Evolutionary conservation across 2,329 filamentous ascomycete genomes (phyloP), one percentile per base, ranked within the genome.

Genomic region (Pseudogymnoascus sp.): DNA sequence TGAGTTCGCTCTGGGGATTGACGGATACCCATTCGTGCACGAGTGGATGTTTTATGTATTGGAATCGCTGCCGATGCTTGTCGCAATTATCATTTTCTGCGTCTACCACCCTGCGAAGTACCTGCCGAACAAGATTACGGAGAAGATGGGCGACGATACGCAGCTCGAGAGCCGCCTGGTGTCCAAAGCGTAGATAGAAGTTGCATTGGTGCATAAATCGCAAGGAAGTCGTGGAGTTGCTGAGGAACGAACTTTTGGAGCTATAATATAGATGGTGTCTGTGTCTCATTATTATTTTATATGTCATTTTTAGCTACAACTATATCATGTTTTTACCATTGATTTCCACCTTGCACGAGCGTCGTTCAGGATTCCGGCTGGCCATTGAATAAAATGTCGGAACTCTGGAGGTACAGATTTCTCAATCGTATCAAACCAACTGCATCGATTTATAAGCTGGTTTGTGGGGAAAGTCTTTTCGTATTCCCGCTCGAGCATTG

Each of bases 41-140:
- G 80, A 83, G 65, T 82, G 81, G 77, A 77, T 79, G 29, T 79
- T 83, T 62, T 83, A 79, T 74, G 74, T 76, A 2, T 78, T 83
- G 12, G 81, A 83, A 63, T 75, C 77, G 0, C 63, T 80, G 5
- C 80, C 80, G 0, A 80, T 81, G 72, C 64, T 78, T 2, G 68
- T 75, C 0, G 80, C 81, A 5, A 74, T 84, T 35, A 69, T 75
- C 0, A 73, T 80, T 1, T 80, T 84, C 63, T 79, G 77, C 4
- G 67, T 80, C 38, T 82, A 76, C 68, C 79, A 83, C 65, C 81
- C 81, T 0, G 72, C 73, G 6, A 71, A 69, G 9, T 77, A 74
- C 62, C 68, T 81, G 44, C 44, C 44, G 10, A 55, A 55, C 27
- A 27, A 33, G n/a, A 4, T 29, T 10, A 4, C 70, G 72, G 2